Conservation (phyloP, 1,139 yeast genomes). For the Saccharomyces pastorianus region DNA sequence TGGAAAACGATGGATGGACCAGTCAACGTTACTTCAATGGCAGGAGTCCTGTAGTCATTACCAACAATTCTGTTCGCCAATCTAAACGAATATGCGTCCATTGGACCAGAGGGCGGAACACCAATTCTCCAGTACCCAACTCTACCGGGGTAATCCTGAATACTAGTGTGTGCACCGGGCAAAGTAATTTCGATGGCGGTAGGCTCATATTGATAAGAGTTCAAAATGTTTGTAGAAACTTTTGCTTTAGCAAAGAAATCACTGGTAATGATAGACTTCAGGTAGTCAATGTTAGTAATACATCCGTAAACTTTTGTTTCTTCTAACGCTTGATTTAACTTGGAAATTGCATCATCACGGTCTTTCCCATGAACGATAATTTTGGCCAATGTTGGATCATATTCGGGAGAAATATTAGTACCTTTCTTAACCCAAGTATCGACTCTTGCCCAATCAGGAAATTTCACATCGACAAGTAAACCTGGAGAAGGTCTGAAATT, state of each 20-base stretch:
- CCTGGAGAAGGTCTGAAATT: conserved; percentile 96
- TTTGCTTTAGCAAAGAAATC: conserved; percentile 74
- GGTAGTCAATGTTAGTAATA: conserved; percentile 80
- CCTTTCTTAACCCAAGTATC: conserved; percentile 94
- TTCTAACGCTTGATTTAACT: conserved; percentile 70
- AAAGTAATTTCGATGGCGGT: conserved; percentile 72
- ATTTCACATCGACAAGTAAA: conserved; percentile 72
- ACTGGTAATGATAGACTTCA: conserved; percentile 77
- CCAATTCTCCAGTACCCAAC: conserved; percentile 84
- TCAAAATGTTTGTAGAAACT: conserved; percentile 82
- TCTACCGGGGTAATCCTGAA: conserved; percentile 95
- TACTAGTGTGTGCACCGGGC: conserved; percentile 93
- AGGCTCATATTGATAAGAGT: conserved; percentile 71
- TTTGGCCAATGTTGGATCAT: conserved; percentile 93
- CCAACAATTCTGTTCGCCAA: conserved; percentile 87
- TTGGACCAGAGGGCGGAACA: conserved; percentile 97
- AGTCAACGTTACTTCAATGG: conserved; percentile 75
- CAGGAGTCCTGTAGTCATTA: conserved; percentile 72
- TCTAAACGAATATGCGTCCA: conserved; percentile 88
- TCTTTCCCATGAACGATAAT: conserved; percentile 90
- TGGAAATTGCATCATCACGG: conserved; percentile 71
- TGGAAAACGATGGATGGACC: conserved; percentile 88
- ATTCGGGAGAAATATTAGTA: conserved; percentile 82
- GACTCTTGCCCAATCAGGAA: conserved; percentile 85
- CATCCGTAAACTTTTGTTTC: conserved; percentile 87